Evolutionary conservation across 108 stramenopile genomes (phyloP).

Genomic region (Cyclotella kingstonii): DNA sequence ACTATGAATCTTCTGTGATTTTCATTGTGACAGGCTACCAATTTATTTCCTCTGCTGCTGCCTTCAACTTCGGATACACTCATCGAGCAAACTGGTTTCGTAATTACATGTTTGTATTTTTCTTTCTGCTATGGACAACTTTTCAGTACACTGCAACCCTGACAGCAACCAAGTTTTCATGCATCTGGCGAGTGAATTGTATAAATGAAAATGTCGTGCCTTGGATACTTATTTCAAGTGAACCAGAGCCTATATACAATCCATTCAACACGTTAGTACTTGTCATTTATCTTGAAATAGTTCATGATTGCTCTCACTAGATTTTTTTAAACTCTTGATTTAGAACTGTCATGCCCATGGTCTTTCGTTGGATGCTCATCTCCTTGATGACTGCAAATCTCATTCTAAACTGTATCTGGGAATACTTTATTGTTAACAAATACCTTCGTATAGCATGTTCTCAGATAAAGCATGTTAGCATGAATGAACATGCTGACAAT

Average conservation of each 20-base stretch:
- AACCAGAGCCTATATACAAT: conserved; percentile 44
- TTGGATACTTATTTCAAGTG: conserved; percentile 11
- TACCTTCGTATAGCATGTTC: not conserved
- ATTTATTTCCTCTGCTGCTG: conserved; percentile 55
- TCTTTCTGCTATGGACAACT: conserved; percentile 23
- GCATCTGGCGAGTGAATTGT: conserved; percentile 62
- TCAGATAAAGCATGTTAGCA: too few relatives aligned
- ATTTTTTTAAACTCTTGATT: too few relatives aligned
- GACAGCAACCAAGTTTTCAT: conserved; percentile 41
- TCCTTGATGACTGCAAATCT: conserved; percentile 48
- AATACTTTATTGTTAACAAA: conserved; percentile 50
- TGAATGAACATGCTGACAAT: too few relatives aligned
- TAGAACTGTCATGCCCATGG: conserved; percentile 58
- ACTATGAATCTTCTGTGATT: conserved; percentile 49
- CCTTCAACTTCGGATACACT: conserved; percentile 65
- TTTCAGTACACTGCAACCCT: conserved; percentile 37
- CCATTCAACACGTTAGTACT: conserved; percentile 50
- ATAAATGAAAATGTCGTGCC: conserved; percentile 52
- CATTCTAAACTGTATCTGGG: conserved; percentile 33
- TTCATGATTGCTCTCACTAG: too few relatives aligned
- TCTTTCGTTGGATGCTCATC: conserved; percentile 40
- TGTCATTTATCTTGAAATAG: too few relatives aligned
- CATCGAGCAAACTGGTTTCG: conserved; percentile 34
- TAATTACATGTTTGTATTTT: conserved; percentile 53
- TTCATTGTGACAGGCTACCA: conserved; percentile 62